Evolutionary conservation across 2,329 filamentous ascomycete genomes (phyloP).

Genomic region (Fusarium torreyae): DNA sequence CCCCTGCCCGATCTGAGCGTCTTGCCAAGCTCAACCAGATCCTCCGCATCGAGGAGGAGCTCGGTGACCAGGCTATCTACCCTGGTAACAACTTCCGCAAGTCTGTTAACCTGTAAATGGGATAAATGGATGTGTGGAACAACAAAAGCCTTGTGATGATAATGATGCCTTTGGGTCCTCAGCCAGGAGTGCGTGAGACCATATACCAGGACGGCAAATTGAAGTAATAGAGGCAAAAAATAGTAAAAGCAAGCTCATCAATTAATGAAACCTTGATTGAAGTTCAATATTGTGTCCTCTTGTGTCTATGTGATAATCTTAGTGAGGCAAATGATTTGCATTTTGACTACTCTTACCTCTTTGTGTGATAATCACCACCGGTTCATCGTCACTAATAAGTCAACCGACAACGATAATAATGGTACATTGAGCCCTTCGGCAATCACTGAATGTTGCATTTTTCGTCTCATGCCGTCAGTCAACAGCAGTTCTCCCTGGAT

Average conservation of each 20-base stretch:
- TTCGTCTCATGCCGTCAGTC: not conserved
- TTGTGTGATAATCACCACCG: not conserved
- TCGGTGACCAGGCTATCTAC: slow-evolving; percentile 91
- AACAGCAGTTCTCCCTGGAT: not conserved
- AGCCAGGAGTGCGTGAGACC: slow-evolving; percentile 43
- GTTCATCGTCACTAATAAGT: not conserved
- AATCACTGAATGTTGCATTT: no score
- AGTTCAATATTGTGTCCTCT: slow-evolving; percentile 23
- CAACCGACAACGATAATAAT: not conserved
- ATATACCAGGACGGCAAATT: slow-evolving; percentile 49
- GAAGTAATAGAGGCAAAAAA: slow-evolving; percentile 50
- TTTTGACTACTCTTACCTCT: not conserved
- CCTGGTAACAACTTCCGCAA: slow-evolving; percentile 94
- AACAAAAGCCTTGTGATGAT: slow-evolving; percentile 45
- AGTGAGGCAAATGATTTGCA: not conserved
- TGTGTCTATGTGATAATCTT: not conserved
- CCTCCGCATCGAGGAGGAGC: slow-evolving; percentile 99
- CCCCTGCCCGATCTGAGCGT: slow-evolving; percentile 95
- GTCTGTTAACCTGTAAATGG: slow-evolving; percentile 84
- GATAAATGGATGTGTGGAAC: slow-evolving; percentile 12
- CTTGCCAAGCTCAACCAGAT: slow-evolving; percentile 99
- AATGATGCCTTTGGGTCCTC: slow-evolving; percentile 45
- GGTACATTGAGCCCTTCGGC: no score
- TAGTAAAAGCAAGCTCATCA: slow-evolving; percentile 49
- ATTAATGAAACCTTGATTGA: slow-evolving; percentile 43